Evolutionary conservation across 768 basidiomycete species (phyloP).

Genomic region (Strobilomyces dryophilus): DNA sequence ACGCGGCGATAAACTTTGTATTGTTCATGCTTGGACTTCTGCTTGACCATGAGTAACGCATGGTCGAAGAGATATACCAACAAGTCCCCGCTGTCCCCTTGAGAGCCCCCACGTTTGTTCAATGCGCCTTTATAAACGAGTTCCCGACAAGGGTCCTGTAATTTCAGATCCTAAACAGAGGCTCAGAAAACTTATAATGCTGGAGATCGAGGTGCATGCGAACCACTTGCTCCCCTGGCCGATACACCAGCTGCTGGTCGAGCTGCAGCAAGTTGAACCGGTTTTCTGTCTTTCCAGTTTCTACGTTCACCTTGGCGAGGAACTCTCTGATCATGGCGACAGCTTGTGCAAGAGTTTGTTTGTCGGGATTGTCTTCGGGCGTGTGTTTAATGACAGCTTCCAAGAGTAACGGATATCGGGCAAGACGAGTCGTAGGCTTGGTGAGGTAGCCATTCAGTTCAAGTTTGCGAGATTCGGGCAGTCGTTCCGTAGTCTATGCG

Average conservation of each 20-base stretch:
- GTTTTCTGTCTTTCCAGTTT: constrained; percentile 95
- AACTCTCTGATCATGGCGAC: constrained; percentile 77
- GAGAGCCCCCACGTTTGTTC: constrained; percentile 73
- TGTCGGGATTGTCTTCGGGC: constrained; percentile 85
- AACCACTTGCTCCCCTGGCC: constrained; percentile 87
- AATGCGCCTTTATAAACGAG: constrained; percentile 87
- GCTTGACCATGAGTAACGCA: constrained; percentile 91
- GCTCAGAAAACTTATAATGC: background rate
- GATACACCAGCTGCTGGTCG: constrained; percentile 86
- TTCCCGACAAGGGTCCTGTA: constrained; percentile 86
- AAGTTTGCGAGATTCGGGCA: constrained; percentile 92
- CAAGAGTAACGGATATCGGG: constrained; percentile 91
- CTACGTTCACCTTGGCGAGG: constrained; percentile 82
- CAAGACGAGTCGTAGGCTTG: constrained; percentile 95
- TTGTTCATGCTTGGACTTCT: constrained; percentile 90
- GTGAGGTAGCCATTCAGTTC: constrained; percentile 98
- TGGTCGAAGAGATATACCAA: constrained; percentile 97
- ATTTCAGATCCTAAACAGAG: constrained; percentile 64
- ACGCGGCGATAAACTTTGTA: constrained; percentile 92
- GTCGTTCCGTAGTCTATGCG: constrained; percentile 78
- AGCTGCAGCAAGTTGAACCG: constrained; percentile 93
- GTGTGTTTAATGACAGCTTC: constrained; percentile 93
- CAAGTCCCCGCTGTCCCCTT: constrained; percentile 81
- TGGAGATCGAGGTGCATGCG: constrained; percentile 27
- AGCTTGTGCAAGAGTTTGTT: constrained; percentile 69